Evolutionary conservation across 176 grass and related monocot species (phyloP).

Genomic region (Oryza longistaminata): DNA sequence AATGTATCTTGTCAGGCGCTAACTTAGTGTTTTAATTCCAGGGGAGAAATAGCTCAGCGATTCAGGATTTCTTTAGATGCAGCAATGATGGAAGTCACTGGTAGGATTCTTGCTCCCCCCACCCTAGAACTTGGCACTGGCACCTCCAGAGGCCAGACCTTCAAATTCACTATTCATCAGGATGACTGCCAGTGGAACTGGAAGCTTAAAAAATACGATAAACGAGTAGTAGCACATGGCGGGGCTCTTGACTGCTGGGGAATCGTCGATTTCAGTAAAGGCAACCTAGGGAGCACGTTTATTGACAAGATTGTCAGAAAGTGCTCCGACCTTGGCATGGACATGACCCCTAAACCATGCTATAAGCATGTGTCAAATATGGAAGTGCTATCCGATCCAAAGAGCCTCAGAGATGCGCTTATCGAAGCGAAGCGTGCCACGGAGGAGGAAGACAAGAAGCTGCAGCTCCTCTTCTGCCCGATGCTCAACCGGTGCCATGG

Average conservation of each 20-base stretch:
- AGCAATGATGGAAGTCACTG: constrained; percentile 56
- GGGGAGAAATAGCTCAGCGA: constrained; percentile 28
- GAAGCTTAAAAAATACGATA: too few relatives aligned
- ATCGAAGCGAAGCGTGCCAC: constrained; percentile 22
- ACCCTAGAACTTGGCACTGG: constrained; percentile 38
- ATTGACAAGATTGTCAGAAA: constrained; percentile 12
- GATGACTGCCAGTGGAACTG: constrained; percentile 52
- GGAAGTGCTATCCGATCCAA: constrained; percentile 28
- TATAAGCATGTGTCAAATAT: neutral
- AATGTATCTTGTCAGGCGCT: neutral
- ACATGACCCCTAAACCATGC: neutral
- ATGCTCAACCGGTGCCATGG: constrained; percentile 44
- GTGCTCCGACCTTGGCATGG: constrained; percentile 41
- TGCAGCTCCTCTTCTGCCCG: constrained; percentile 57
- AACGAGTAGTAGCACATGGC: constrained; percentile 16
- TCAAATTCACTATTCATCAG: constrained; percentile 24
- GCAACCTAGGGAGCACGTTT: neutral
- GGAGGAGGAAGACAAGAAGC: neutral
- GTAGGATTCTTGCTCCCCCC: constrained; percentile 51
- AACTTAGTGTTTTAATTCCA: constrained; percentile 32
- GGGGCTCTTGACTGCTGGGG: constrained; percentile 37
- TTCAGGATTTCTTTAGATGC: constrained; percentile 31
- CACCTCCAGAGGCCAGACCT: neutral
- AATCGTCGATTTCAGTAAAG: constrained; percentile 44
- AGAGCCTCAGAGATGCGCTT: constrained; percentile 16